These are phyloP conservation scores for Cyclotella sp. DNA, from an alignment of 108 stramenopile genomes.

Conservation along the genomic window DNA sequence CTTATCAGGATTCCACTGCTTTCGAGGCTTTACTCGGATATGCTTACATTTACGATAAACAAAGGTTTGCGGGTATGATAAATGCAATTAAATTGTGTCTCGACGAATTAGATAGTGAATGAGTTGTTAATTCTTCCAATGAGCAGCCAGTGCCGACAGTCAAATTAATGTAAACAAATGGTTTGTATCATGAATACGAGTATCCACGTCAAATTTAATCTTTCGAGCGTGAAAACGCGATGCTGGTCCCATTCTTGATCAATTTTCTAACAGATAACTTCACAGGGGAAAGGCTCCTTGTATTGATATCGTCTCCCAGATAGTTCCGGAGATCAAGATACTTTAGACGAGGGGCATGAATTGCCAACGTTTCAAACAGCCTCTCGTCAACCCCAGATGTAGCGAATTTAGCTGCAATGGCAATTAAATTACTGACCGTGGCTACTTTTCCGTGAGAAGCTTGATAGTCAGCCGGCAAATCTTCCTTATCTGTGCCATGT, in stretches of 20 bases:
- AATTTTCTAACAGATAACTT: conserved; percentile 33
- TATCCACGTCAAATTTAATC: not conserved
- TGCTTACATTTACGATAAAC: conserved; percentile 67
- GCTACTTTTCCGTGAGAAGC: not conserved
- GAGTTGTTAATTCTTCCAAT: not conserved
- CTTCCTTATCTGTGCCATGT: not conserved
- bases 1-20: conserved; percentile 87
- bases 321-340: conserved; percentile 30
- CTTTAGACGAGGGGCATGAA: conserved; percentile 22
- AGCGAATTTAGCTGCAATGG: conserved; percentile 27
- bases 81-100: conserved; percentile 53
- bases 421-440: conserved; percentile 20
- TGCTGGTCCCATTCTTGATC: conserved; percentile 19
- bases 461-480: not conserved
- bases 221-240: conserved; percentile 12
- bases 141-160: not conserved
- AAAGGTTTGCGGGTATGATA: conserved; percentile 69
- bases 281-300: not conserved
- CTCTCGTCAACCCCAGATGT: conserved; percentile 15
- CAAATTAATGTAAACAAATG: not conserved
- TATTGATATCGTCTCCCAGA: conserved; percentile 15
- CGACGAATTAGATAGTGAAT: conserved; percentile 33
- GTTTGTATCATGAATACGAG: not conserved
- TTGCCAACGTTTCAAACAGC: conserved; percentile 18
- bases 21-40: conserved; percentile 87